A percentile compares a stretch with the other conserved stretches of the same genome.
These are phyloP conservation scores for Mycena crocata DNA, from an alignment of 768 basidiomycete genomes.

Conservation along the genomic window DNA sequence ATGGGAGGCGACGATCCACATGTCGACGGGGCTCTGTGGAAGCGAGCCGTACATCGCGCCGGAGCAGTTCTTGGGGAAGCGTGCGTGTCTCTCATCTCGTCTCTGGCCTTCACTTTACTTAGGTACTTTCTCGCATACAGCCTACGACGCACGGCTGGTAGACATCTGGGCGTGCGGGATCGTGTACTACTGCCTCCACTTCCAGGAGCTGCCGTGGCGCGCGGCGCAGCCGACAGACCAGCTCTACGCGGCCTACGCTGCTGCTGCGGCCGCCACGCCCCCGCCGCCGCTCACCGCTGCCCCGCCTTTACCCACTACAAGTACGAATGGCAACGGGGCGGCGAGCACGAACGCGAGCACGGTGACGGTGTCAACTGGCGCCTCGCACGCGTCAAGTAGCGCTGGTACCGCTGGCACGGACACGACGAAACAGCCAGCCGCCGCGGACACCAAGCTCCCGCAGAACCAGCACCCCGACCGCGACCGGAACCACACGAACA, in stretches of 20 bases:
- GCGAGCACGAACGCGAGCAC: too few species aligned
- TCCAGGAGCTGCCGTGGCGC: conserved; percentile 98
- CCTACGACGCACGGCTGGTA: conserved; percentile 96
- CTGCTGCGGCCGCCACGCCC: conserved; percentile 55
- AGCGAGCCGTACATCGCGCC: conserved; percentile 99
- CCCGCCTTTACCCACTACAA: conserved; percentile 1
- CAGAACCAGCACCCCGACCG: conserved; percentile 37
- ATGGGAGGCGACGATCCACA: conserved; percentile 97
- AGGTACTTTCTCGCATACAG: conserved; percentile 52
- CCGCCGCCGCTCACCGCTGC: conserved; percentile 53
- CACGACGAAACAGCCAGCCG: conserved; percentile 53
- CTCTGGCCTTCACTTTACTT: conserved; percentile 45
- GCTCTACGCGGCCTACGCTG: conserved; percentile 82
- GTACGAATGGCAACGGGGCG: background rate
- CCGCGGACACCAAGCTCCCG: conserved; percentile 57
- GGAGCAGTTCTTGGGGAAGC: conserved; percentile 96
- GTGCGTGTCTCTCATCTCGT: conserved; percentile 68
- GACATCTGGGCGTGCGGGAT: conserved; percentile 98
- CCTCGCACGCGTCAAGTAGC: background rate
- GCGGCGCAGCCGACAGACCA: conserved; percentile 87
- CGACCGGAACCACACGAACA: conserved; percentile 25
- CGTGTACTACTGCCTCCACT: conserved; percentile 98
- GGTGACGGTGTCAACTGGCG: too few species aligned
- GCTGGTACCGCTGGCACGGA: conserved; percentile 46
- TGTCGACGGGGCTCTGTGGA: conserved; percentile 96